These are phyloP conservation scores for Hansenula sp. DNA, from an alignment of 1,139 yeast genomes.

Conservation along the genomic window DNA sequence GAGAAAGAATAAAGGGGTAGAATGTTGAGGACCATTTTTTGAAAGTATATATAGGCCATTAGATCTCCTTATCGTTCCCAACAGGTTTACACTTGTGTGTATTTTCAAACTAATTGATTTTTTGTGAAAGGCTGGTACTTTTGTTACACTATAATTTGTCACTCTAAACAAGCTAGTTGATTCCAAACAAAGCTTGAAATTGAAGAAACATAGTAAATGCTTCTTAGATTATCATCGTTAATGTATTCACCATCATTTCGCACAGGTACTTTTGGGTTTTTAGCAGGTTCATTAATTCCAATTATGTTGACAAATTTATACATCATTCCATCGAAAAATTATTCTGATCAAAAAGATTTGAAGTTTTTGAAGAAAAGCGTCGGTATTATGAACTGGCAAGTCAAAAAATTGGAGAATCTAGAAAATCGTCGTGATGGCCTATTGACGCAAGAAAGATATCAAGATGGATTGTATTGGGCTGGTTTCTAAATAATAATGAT, in stretches of 20 bases:
- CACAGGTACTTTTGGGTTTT: constrained; percentile 20
- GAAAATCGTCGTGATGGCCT: not conserved
- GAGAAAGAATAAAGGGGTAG: no score
- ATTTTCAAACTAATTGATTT: no score
- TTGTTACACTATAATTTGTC: not conserved
- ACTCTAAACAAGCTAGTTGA: no score
- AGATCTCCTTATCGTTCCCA: no score
- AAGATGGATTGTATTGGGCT: constrained; percentile 25
- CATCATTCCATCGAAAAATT: constrained; percentile 15
- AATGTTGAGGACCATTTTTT: no score
- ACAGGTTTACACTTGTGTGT: no score
- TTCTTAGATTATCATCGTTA: not conserved
- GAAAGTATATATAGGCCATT: no score
- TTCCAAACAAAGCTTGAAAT: not conserved
- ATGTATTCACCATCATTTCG: constrained; percentile 10
- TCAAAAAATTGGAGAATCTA: constrained; percentile 14
- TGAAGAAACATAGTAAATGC: not conserved
- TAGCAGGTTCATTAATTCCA: constrained; percentile 20
- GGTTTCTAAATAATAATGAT: constrained; percentile 19
- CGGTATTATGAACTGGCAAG: constrained; percentile 21
- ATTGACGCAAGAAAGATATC: constrained; percentile 10
- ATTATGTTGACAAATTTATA: constrained; percentile 17
- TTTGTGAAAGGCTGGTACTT: not conserved
- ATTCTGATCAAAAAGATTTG: constrained; percentile 17
- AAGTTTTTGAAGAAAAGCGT: constrained; percentile 17